Conservation (phyloP, 441 rosid species). For the Arabidopsis hybrid region DNA sequence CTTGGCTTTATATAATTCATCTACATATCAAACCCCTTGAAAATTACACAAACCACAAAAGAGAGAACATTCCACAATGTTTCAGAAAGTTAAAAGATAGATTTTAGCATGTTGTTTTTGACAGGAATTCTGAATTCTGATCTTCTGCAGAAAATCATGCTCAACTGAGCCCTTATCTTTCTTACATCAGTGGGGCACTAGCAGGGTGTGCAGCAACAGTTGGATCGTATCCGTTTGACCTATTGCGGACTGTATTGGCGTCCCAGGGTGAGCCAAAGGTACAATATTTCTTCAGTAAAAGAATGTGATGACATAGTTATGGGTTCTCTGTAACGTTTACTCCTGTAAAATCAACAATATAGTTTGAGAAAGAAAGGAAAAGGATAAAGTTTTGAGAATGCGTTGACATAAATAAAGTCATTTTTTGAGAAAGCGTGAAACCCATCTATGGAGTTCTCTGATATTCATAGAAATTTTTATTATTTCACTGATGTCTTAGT, state of each 20-base stretch:
- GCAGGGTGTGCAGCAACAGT: conserved; percentile 28
- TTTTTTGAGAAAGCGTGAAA: background rate
- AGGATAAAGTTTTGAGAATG: background rate
- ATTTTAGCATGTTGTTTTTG: background rate
- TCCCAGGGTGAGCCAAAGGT: conserved; percentile 33
- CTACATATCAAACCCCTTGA: background rate
- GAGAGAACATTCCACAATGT: background rate
- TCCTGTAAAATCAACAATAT: background rate
- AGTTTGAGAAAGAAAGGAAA: background rate
- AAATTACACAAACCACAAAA: background rate
- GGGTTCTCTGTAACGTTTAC: background rate
- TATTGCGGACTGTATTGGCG: conserved; percentile 27
- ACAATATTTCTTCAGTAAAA: background rate
- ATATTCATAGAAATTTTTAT: background rate
- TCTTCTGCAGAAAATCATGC: conserved; percentile 22
- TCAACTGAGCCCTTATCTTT: conserved; percentile 24
- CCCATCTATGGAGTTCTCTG: background rate
- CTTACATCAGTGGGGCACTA: conserved; percentile 19
- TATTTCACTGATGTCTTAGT: background rate
- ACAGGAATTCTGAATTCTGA: background rate
- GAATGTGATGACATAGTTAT: background rate
- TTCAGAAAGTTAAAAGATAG: background rate
- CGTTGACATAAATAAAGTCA: background rate
- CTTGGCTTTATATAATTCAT: background rate
- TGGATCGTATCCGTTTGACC: conserved; percentile 10